phyloP scores from a whole-genome alignment of 148 eudicot genomes.

The Cornus suecica region DNA sequence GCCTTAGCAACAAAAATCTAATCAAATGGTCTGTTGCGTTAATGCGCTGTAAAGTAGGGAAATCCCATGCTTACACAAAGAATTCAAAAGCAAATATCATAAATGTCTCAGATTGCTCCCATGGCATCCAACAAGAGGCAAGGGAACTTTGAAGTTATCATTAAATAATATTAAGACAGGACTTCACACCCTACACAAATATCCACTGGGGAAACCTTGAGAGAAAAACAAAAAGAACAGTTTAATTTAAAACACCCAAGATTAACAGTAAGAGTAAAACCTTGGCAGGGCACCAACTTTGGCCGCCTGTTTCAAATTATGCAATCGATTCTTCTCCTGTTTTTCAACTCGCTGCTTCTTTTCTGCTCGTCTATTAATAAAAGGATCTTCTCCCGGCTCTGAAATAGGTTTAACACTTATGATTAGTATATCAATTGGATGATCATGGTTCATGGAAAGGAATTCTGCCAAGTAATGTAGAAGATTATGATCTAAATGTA shows the following conservation, averaged over 20 bases:
- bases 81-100: background rate
- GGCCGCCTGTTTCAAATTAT: constrained; percentile 69
- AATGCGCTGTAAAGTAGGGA: background rate
- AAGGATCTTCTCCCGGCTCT: constrained; percentile 96
- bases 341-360: constrained; percentile 73
- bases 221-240: background rate
- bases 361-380: constrained; percentile 68
- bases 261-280: constrained; percentile 27
- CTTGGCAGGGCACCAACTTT: constrained; percentile 85
- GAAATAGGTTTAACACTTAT: constrained; percentile 14
- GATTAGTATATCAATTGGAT: background rate
- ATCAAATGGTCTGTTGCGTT: background rate
- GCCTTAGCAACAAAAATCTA: background rate
- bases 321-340: constrained; percentile 70
- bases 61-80: background rate
- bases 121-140: background rate
- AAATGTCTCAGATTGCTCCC: background rate
- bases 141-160: background rate
- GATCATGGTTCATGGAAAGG: too few relatives aligned
- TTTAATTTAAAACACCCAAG: background rate
- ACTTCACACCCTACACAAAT: too few relatives aligned
- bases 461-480: background rate
- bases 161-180: background rate
- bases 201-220: background rate
- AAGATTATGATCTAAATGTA: background rate